Base-by-base conservation (phyloP, 805 yeast species). In the Lachancea waltii region DNA sequence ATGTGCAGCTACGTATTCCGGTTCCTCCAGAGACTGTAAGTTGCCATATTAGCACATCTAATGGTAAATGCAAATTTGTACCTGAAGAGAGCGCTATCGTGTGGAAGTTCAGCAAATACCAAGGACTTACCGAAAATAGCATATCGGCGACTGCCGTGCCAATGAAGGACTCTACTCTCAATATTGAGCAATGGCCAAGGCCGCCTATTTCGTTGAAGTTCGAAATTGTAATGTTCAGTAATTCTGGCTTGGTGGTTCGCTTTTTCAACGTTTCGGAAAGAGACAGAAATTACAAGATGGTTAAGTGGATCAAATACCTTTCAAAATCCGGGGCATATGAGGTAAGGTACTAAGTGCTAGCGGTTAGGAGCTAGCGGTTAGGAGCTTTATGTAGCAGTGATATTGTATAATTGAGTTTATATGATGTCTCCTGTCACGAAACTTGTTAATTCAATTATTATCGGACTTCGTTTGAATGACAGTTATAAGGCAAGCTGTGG, bases 241-340 rank as follows among this genome's bases (percentile, higher is more conserved):
- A 81, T 43, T 79, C 90, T 7, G 94, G 95, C 0, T 65, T 85
- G 32, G 72, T 74, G 13, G 90, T 89, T 26, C 72, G 81, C 44
- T 82, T 74, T 55, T 67, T 89, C 48, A 77, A 75, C 53, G 80
- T 90, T 4, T 65, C 55, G 43, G 70, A 89, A 64, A 63, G 70
- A 58, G 51, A 62, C 50, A 43, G 45, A 7, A 74, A 74, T 38
- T 85, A 85, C 62, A 65, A 72, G 19, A 78, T 95, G 0, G 77
- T 84, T 16, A 90, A 89, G 56, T 86, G 95, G 95, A 94, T 89
- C 23, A 76, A 84, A 49, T 90, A 90, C 56, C 56, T 73, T 11
- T 71, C 90, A 1, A 74, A 71, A 43, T 78, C 90, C 0, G 95
- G 95, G 0, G 73, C 82, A 5, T 87, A 85, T 50, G 96, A 89